A percentile compares a stretch with the other conserved stretches of the same genome.
These are phyloP conservation scores for Magnusiomyces ingens DNA, from an alignment of 1,139 yeast species.

Conservation along the genomic window DNA sequence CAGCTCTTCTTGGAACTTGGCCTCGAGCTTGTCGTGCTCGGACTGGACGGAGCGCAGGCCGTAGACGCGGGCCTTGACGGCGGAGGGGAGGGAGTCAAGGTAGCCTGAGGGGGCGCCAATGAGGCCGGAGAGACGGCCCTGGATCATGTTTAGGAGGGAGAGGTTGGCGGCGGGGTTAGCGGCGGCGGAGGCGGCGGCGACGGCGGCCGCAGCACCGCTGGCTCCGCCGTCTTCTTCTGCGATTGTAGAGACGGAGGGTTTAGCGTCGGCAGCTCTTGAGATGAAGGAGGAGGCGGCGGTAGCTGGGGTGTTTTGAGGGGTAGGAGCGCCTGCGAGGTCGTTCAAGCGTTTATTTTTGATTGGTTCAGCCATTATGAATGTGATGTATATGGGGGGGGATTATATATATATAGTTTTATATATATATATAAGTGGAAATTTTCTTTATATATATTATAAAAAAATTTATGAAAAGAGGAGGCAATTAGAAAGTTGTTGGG, in stretches of 20 bases:
- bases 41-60: constrained; percentile 84
- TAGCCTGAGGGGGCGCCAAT: constrained; percentile 88
- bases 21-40: constrained; percentile 75
- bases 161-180: constrained; percentile 56
- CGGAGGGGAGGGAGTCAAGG: constrained; percentile 67
- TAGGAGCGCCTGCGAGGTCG: constrained; percentile 89
- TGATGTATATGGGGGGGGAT: too few relatives aligned
- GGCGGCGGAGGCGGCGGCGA: constrained; percentile 17
- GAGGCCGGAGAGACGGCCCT: constrained; percentile 77
- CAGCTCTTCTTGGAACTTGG: constrained; percentile 85
- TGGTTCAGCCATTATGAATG: constrained; percentile 53
- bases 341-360: constrained; percentile 55
- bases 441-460: too few relatives aligned
- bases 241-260: constrained; percentile 71
- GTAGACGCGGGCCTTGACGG: constrained; percentile 67
- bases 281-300: constrained; percentile 72
- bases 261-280: constrained; percentile 44
- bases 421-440: too few relatives aligned
- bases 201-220: background rate
- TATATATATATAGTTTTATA: too few relatives aligned
- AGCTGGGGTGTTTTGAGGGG: constrained; percentile 98
- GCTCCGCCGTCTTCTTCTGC: constrained; percentile 46
- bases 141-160: constrained; percentile 74
- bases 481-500: background rate
- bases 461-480: background rate